Evolutionary conservation across 345 rosid species (phyloP), one percentile per base, ranked within the genome.

Genomic region (Camelina hispida): DNA sequence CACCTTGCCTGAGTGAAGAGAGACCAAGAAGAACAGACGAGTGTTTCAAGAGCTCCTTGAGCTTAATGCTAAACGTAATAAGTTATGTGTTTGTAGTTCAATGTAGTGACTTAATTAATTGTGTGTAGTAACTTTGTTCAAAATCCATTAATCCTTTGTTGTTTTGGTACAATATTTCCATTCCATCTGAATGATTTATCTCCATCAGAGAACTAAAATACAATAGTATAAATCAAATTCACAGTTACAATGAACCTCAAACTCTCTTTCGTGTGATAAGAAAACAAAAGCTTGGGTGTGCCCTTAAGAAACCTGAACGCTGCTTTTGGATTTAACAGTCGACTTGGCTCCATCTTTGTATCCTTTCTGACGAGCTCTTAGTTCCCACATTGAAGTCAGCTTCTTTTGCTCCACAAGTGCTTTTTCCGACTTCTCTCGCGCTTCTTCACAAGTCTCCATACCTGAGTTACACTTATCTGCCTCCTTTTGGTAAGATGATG

Each of bases 391-490:
- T 16, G 86, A 83, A 2, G 93, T 88, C 55, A 87, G 59, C 74
- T 87, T 95, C 96, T 82, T 92, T 76, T 92, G 97, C 28, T 84
- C 85, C 16, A 55, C 86, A 71, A 90, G 78, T 35, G 92, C 84
- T 15, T 82, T 86, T 73, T 90, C 97, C 0, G 97, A 82, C 71
- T 86, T 94, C 77, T 94, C 99, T 81, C 99, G 81, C 7, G 97
- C 94, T 81, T 85, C 99, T 82, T 95, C 99, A 71, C 97, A 92
- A 3, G 97, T 92, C 83, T 90, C 99, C 97, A 95, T 92, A 48
- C 98, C 99, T 0, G 97, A 88, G 80, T 87, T 95, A 79, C 97
- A 92, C 73, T 92, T 95, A 83, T 95, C 99, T 16, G 97, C 99
- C 81, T 95, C 99, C 78, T 95, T 92, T 63, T 92, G 99, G 78